Evolutionary conservation across 345 rosid species (phyloP).

Genomic region (Populus deltoides): DNA sequence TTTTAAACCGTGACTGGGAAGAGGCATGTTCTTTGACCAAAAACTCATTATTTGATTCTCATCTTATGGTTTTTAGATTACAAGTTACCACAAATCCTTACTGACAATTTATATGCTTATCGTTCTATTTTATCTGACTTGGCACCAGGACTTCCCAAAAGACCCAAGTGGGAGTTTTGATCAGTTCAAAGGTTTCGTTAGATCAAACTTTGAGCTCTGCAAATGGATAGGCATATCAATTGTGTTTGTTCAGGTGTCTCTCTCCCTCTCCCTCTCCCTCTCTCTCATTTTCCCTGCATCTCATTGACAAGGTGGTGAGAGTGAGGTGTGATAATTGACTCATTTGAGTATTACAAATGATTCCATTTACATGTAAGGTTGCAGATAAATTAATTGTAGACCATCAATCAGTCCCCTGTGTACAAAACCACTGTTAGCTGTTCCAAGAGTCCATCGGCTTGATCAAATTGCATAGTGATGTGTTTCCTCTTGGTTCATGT

Average conservation of each 20-base stretch:
- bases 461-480: not conserved
- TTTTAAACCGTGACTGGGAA: conserved; percentile 77
- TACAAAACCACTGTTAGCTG: not conserved
- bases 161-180: conserved; percentile 77
- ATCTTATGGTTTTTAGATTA: not conserved
- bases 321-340: not conserved
- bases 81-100: not conserved
- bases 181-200: conserved; percentile 58
- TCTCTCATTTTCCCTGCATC: not conserved
- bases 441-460: not conserved
- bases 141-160: conserved; percentile 72
- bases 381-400: not conserved
- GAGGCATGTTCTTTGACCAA: conserved; percentile 42
- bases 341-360: not conserved
- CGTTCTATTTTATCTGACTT: conserved; percentile 12
- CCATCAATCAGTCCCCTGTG: not conserved
- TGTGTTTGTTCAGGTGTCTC: conserved; percentile 61
- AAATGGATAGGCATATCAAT: conserved; percentile 81
- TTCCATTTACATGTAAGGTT: not conserved
- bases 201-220: conserved; percentile 70
- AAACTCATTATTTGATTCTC: not conserved
- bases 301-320: not conserved
- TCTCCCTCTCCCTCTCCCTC: conserved; percentile 1
- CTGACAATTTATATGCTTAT: not conserved
- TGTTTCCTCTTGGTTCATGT: not conserved